Evolutionary conservation across 2,329 filamentous ascomycete genomes (phyloP).

Genomic region (Aspergillus awamori): DNA sequence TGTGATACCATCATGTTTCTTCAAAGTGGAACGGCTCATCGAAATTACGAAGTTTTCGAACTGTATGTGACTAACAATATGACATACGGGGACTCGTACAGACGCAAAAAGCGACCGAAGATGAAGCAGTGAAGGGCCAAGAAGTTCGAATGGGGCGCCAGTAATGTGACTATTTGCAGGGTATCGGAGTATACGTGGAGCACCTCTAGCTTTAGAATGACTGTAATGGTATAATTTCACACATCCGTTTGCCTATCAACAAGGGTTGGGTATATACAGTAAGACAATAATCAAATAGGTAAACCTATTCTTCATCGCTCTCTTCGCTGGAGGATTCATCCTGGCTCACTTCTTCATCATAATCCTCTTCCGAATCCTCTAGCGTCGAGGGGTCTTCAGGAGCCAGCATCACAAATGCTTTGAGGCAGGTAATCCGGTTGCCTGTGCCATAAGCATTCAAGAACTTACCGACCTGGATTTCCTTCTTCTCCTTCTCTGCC

Average conservation of each 20-base stretch:
- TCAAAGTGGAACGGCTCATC: background rate
- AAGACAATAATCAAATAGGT: constrained; percentile 14
- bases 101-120: too few species aligned
- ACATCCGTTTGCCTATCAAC: constrained; percentile 15
- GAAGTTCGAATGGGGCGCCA: background rate
- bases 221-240: constrained; percentile 13
- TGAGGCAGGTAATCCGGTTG: constrained; percentile 86
- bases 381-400: constrained; percentile 57
- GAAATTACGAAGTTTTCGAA: background rate
- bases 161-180: background rate
- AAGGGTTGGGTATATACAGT: constrained; percentile 26
- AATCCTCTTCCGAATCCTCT: constrained; percentile 45
- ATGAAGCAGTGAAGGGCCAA: too few species aligned
- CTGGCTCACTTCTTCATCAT: constrained; percentile 29
- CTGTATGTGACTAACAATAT: too few species aligned
- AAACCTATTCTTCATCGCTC: constrained; percentile 29
- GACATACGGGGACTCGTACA: too few species aligned
- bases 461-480: constrained; percentile 62
- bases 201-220: background rate
- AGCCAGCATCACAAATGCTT: constrained; percentile 81
- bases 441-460: constrained; percentile 81
- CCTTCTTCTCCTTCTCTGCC: constrained; percentile 23
- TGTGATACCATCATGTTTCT: background rate
- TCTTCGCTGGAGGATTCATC: constrained; percentile 29
- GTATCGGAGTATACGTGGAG: background rate